A percentile compares a stretch with the other conserved stretches of the same genome.
Evolutionary conservation across 1,284 basidiomycete genomes (phyloP).

Genomic region (Coniferiporia weirii): DNA sequence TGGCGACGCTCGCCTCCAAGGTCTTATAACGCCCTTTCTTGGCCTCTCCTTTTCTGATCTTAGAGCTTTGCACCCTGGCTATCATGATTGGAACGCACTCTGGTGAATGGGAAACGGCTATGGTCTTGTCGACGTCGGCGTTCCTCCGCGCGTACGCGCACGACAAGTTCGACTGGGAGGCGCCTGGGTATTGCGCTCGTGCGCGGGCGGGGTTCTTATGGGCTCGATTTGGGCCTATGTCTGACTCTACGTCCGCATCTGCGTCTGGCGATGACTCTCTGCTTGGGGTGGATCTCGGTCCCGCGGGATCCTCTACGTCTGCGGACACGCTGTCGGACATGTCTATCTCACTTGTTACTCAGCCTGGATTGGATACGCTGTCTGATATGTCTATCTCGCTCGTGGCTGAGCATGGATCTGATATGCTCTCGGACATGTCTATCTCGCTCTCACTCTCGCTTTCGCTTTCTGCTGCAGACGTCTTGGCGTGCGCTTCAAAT

Average conservation of each 20-base stretch:
- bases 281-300: too few relatives aligned
- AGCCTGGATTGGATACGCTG: not conserved
- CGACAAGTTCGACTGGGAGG: slow-evolving; percentile 15
- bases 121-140: not conserved
- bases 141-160: slow-evolving; percentile 12
- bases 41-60: not conserved
- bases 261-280: too few relatives aligned
- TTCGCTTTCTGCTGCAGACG: not conserved
- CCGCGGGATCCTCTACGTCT: not conserved
- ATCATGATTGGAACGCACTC: not conserved
- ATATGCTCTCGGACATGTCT: slow-evolving; percentile 12
- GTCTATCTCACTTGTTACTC: not conserved
- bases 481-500: not conserved
- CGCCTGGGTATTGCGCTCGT: not conserved
- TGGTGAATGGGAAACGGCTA: not conserved
- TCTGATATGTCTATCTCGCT: not conserved
- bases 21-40: not conserved
- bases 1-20: not conserved
- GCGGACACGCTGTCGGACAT: slow-evolving; percentile 6
- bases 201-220: slow-evolving; percentile 5
- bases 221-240: not conserved
- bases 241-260: not conserved
- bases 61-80: not conserved
- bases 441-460: slow-evolving; percentile 9
- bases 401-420: not conserved